A percentile compares a stretch with the other conserved stretches of the same genome.
phyloP scores from a whole-genome alignment of 2,329 filamentous ascomycete genomes.

The Penicillium sp. region DNA sequence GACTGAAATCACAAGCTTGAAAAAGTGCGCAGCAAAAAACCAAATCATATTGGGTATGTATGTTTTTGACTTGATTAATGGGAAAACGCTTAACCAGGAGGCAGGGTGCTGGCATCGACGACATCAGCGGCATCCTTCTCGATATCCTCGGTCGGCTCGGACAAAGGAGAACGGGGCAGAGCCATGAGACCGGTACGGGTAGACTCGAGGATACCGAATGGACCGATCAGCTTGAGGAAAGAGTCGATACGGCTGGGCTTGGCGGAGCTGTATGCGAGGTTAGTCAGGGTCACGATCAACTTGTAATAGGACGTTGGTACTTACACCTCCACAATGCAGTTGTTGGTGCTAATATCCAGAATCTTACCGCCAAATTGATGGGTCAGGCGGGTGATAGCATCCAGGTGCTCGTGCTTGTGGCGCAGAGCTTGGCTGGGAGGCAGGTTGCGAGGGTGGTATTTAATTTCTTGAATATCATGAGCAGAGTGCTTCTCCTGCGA shows the following conservation, averaged over 20 bases:
- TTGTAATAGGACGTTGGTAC: conserved; percentile 33
- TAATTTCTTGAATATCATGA: conserved; percentile 35
- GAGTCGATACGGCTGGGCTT: conserved; percentile 93
- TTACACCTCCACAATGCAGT: conserved; percentile 96
- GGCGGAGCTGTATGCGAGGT: conserved; percentile 60
- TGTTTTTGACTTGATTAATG: conserved; percentile 20
- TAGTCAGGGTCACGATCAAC: background rate
- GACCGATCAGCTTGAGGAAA: conserved; percentile 90
- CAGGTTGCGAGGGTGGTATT: conserved; percentile 87
- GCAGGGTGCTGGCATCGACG: conserved; percentile 88
- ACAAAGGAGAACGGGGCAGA: conserved; percentile 83
- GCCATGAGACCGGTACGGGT: conserved; percentile 96
- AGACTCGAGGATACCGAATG: conserved; percentile 95
- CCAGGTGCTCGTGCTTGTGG: conserved; percentile 95
- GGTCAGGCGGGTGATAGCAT: conserved; percentile 91
- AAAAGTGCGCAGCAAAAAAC: conserved; percentile 12
- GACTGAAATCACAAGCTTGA: conserved; percentile 5
- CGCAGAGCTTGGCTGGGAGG: conserved; percentile 82
- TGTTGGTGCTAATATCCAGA: conserved; percentile 94
- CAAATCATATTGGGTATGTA: conserved; percentile 24
- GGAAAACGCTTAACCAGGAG: conserved; percentile 65
- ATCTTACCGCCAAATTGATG: conserved; percentile 99
- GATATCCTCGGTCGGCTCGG: conserved; percentile 65
- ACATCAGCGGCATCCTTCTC: conserved; percentile 90
- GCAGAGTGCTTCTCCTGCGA: conserved; percentile 24